Evolutionary conservation across 1,284 basidiomycete species (phyloP), one percentile per base, ranked within the genome.

Genomic region (Irpex sp.): DNA sequence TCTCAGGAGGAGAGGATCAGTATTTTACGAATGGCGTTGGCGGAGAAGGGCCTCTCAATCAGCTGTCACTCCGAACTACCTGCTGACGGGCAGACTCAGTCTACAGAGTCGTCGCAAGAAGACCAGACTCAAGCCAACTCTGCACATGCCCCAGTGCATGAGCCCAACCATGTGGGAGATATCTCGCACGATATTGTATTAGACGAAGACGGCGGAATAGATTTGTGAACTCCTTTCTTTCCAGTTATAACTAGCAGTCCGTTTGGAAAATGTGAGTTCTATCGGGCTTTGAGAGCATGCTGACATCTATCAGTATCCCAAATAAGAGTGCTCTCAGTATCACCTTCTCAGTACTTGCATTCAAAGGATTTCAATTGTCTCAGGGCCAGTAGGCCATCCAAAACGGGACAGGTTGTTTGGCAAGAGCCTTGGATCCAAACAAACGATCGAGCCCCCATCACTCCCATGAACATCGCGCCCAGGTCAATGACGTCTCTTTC

Each of bases 1-100:
- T 92, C 92, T 6, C 93, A 95, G 79, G 87, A 90, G 76, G 93
- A 95, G 78, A 85, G 93, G 6, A 88, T 94, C 72, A 81, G 81
- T 42, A 93, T 94, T 58, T 84, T 95, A 66, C 87, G 86, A 75
- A 82, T 90, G 76, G 93, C 91, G 6, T 80, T 94, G 70, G 80
- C 82, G 6, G 86, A 91, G 77, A 93, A 92, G 76, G 92, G 93
- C 4, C 71, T 82, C n/a, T 74, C 67, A 79, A 81, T 59, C 27
- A 76, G 77, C 44, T 88, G 90, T 77, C 89, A 89, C 74, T 22
- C 27, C 67, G 24, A 84, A 87, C n/a, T 24, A 18, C 72, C 65
- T 67, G 9, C 32, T 38, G 32, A 7, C 32, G 32, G 9, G 7
- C 32, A 38, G 32, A 38, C 32, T 7, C 32, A 38, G 32, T 38